Conservation (phyloP, 352 stramenopile genomes). For the Phytophthora pini region DNA sequence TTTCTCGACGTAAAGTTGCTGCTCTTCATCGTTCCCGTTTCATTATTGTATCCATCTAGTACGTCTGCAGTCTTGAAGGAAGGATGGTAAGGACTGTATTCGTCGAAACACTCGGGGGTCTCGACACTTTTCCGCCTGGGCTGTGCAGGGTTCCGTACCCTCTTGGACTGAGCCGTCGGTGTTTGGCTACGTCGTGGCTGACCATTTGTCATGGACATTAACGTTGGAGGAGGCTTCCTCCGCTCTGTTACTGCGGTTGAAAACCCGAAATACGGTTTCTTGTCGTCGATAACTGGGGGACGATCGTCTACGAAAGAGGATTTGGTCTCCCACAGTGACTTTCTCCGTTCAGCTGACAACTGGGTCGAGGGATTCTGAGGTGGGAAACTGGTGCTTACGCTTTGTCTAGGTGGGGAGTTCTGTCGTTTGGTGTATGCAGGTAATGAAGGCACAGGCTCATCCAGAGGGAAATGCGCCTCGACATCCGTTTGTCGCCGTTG, state of each 20-base stretch:
- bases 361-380: constrained; percentile 4
- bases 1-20: neutral
- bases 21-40: constrained; percentile 13
- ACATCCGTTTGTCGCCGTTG: constrained; percentile 19
- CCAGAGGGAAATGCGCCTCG: constrained; percentile 31
- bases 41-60: constrained; percentile 45
- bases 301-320: neutral
- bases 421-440: constrained; percentile 14
- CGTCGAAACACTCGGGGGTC: constrained; percentile 72
- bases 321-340: constrained; percentile 38
- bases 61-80: constrained; percentile 53
- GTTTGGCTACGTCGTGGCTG: constrained; percentile 9
- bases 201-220: neutral
- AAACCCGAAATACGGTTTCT: constrained; percentile 27
- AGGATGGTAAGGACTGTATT: constrained; percentile 84
- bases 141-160: constrained; percentile 10
- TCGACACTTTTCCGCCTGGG: constrained; percentile 20
- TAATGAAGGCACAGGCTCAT: constrained; percentile 36
- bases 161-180: constrained; percentile 21
- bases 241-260: constrained; percentile 6
- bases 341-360: constrained; percentile 25
- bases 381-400: neutral
- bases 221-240: constrained; percentile 12
- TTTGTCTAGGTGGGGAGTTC: constrained; percentile 1
- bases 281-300: constrained; percentile 11